Base-by-base conservation (phyloP, 2,329 filamentous ascomycete genomes). In the Dothistroma pini region DNA sequence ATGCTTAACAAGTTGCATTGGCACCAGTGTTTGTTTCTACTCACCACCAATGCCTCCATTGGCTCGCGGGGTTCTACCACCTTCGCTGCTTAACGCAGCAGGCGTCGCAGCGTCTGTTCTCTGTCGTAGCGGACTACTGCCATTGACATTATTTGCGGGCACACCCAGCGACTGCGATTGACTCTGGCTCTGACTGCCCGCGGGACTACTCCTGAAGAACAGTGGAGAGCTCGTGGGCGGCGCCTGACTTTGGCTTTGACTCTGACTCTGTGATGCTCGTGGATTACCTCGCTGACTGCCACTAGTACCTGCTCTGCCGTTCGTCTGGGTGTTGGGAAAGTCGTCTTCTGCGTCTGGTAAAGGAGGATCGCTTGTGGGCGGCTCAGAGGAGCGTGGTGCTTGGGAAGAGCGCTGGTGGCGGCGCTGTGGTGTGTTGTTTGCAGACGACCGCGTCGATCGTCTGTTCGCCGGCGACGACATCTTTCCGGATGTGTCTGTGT, bases 21-120 rank as follows among this genome's bases (percentile, higher is more conserved):
- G 19, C 25, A 8, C 12, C 3, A 38, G 25, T 10, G 10, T 31
- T 29, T 38, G 12, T 57, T 65, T 41, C 59, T 31, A 60, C 80
- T 75, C 75, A 90, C 89, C 89, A 79, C 87, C 86, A 66, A 86
- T 78, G 48, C 79, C 79, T 25, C 78, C 81, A 64, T 83, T 87
- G 8, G 89, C 89, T 73, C 88, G 83, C 8, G 90, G 90, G 47
- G 90, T 93, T 62, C 86, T 82, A 67, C 89, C 86, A 56, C 84
- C 86, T 72, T 85, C 83, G 68, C 78, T 78, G 61, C 81, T 76
- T 29, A 72, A 66, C 48, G 12, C 75, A 72, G 69, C 68, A 29
- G 65, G 65, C 21, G 63, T 67, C 44, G 59, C 48, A 16, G 59
- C 61, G 58, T 68, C 67, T 19, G 52, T 57, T 54, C 68, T 63